Conservation (phyloP, 768 basidiomycete species). For the Termitomyces heimii region DNA sequence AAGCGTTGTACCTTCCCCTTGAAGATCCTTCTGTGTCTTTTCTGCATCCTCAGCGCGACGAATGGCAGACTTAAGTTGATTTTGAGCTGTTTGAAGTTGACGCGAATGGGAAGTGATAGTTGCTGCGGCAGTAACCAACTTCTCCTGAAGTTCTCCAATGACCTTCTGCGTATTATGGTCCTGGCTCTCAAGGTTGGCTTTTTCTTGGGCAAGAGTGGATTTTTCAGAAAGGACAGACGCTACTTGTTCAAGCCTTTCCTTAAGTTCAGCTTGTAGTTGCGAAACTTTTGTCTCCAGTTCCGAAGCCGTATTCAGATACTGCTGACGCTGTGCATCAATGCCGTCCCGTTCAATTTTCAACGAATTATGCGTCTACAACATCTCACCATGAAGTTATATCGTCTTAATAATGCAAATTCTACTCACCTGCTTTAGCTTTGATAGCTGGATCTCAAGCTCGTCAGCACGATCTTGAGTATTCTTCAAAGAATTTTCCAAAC, state of each 20-base stretch:
- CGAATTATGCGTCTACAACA: slow-evolving; percentile 43
- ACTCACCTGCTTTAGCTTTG: slow-evolving; percentile 70
- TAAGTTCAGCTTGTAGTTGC: slow-evolving; percentile 34
- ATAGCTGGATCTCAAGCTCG: slow-evolving; percentile 77
- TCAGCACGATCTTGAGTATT: slow-evolving; percentile 79
- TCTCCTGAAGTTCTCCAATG: slow-evolving; percentile 50
- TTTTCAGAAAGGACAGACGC: slow-evolving; percentile 38
- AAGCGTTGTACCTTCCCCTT: slow-evolving; percentile 70
- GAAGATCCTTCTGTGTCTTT: slow-evolving; percentile 62
- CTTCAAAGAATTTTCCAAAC: slow-evolving; percentile 64
- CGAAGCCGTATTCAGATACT: slow-evolving; percentile 34
- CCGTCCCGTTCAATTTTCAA: slow-evolving; percentile 59
- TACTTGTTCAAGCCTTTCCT: slow-evolving; percentile 36
- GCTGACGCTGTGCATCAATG: slow-evolving; percentile 41
- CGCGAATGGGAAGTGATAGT: slow-evolving; percentile 49
- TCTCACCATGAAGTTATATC: neutral
- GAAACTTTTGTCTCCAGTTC: slow-evolving; percentile 45
- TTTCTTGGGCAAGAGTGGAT: slow-evolving; percentile 43
- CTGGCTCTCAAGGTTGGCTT: slow-evolving; percentile 41
- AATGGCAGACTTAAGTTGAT: slow-evolving; percentile 57
- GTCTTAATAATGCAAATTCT: neutral
- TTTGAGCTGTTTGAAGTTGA: slow-evolving; percentile 54
- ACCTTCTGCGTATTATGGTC: slow-evolving; percentile 38
- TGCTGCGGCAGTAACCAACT: slow-evolving; percentile 48
- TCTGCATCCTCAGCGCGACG: slow-evolving; percentile 75